Evolutionary conservation across 176 grass and related monocot genomes (phyloP), one percentile per base, ranked within the genome.

Genomic region (Aechmea fasciata): DNA sequence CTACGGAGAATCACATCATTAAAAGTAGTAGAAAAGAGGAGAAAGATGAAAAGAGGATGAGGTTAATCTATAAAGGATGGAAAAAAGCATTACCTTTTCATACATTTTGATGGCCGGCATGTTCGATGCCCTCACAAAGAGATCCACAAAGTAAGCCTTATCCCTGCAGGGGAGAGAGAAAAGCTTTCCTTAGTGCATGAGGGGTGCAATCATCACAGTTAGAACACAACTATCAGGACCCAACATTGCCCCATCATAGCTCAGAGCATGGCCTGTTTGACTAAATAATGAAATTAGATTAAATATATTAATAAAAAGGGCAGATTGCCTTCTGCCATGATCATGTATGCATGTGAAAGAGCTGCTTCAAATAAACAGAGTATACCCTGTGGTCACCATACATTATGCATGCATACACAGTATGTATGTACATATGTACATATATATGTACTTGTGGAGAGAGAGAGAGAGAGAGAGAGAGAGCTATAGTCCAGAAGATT

Each of bases 81-180:
- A n/a, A 41, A 17, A 25, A 52, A 53, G 14, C 4, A 48, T 28
- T 81, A 99, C 94, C 94, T 99, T 99, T 79, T 99, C 94, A 78
- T 99, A 99, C 94, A 99, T 99, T 72, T 86, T 93, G 73, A 99
- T 99, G 0, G 94, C 94, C 33, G 94, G 94, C 77, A 72, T 87
- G 69, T 99, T 99, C 29, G 94, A 99, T 62, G 94, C 94, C 70
- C 89, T 93, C 48, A 99, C 94, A 80, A 99, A 99, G 48, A 99
- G 89, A 80, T 99, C 94, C 52, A 99, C 94, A 84, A 99, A 99
- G 83, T 99, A 99, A 3, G 94, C 89, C 78, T 99, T 99, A 69
- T 99, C 94, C 82, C 94, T 99, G 74, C 18, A 80, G 12, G 78
- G 11, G n/a, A 81, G 10, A 81, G 81, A 11, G n/a, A 81, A 12